phyloP scores from a whole-genome alignment of 805 yeast species.

The Lipomyces lipofer region DNA sequence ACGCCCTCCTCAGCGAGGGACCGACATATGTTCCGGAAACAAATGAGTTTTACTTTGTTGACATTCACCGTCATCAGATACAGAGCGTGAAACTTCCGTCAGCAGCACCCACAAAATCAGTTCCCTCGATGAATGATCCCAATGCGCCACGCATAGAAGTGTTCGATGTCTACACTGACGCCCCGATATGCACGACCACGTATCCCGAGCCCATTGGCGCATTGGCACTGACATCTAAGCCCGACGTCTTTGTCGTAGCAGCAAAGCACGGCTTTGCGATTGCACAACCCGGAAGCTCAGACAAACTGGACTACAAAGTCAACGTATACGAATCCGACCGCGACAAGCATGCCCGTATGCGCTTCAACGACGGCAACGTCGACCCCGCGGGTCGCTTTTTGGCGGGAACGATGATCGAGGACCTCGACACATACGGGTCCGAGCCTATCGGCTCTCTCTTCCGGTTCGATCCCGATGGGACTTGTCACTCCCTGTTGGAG shows the following conservation, averaged over 20 bases:
- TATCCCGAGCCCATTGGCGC: slow-evolving; percentile 58
- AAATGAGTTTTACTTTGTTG: slow-evolving; percentile 39
- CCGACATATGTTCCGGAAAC: slow-evolving; percentile 39
- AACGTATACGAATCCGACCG: slow-evolving; percentile 33
- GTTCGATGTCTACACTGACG: slow-evolving; percentile 29
- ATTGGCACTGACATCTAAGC: slow-evolving; percentile 58
- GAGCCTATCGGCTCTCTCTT: slow-evolving; percentile 58
- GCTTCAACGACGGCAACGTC: slow-evolving; percentile 83
- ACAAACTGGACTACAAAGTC: slow-evolving; percentile 10
- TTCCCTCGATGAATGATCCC: slow-evolving; percentile 10
- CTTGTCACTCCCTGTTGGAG: slow-evolving; percentile 40
- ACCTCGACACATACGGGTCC: slow-evolving; percentile 42
- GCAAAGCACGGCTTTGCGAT: slow-evolving; percentile 64
- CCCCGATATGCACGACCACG: slow-evolving; percentile 36
- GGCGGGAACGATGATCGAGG: slow-evolving; percentile 71
- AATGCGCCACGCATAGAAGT: slow-evolving; percentile 28
- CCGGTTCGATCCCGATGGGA: slow-evolving; percentile 43
- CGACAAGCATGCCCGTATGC: slow-evolving; percentile 41
- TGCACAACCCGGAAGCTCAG: slow-evolving; percentile 5
- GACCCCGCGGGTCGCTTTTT: slow-evolving; percentile 76
- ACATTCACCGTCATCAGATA: slow-evolving; percentile 32
- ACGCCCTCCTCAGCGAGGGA: slow-evolving; percentile 38
- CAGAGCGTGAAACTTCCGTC: slow-evolving; percentile 9
- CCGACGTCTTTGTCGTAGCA: slow-evolving; percentile 60
- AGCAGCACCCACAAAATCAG: not conserved